Percentiles rank a stretch among this genome's conserved stretches.
Evolutionary conservation across 2,329 filamentous ascomycete genomes (phyloP).

Genomic region (Neophaeococcomyces mojaviensis): DNA sequence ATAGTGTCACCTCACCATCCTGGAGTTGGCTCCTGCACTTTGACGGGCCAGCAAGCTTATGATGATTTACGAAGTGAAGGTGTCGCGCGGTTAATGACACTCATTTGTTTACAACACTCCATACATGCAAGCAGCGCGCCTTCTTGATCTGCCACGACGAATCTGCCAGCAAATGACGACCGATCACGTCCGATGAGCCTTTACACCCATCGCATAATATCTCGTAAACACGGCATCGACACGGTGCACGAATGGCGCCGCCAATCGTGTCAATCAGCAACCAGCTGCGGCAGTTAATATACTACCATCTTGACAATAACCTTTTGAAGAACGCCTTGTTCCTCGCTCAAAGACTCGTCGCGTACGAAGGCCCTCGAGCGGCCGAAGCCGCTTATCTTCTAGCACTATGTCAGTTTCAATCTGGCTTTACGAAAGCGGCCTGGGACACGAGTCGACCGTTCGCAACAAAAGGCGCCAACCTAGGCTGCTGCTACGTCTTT

Average conservation of each 20-base stretch:
- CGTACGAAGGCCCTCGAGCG: slow-evolving; percentile 69
- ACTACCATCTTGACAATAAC: slow-evolving; percentile 80
- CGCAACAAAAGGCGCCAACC: slow-evolving; percentile 63
- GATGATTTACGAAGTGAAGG: not conserved
- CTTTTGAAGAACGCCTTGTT: slow-evolving; percentile 86
- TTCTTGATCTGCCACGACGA: slow-evolving; percentile 6
- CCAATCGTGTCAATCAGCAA: slow-evolving; percentile 43
- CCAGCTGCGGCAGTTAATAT: slow-evolving; percentile 59
- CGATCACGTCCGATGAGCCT: slow-evolving; percentile 4
- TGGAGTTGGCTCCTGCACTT: not conserved
- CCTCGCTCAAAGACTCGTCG: slow-evolving; percentile 77
- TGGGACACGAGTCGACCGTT: slow-evolving; percentile 71
- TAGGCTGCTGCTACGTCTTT: slow-evolving; percentile 86
- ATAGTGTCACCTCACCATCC: slow-evolving; percentile 4
- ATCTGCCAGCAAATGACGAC: no score
- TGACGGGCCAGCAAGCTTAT: not conserved
- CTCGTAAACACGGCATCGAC: not conserved
- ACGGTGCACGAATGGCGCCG: slow-evolving; percentile 44
- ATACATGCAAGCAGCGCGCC: no score
- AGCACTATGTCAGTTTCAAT: slow-evolving; percentile 73
- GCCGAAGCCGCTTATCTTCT: slow-evolving; percentile 76
- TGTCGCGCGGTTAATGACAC: not conserved
- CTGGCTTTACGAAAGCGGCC: slow-evolving; percentile 75
- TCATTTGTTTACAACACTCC: not conserved
- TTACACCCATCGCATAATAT: not conserved